Percentiles rank a stretch among this genome's conserved stretches.
Evolutionary conservation across 2,329 filamentous ascomycete genomes (phyloP).

Genomic region (Exophiala sideris): DNA sequence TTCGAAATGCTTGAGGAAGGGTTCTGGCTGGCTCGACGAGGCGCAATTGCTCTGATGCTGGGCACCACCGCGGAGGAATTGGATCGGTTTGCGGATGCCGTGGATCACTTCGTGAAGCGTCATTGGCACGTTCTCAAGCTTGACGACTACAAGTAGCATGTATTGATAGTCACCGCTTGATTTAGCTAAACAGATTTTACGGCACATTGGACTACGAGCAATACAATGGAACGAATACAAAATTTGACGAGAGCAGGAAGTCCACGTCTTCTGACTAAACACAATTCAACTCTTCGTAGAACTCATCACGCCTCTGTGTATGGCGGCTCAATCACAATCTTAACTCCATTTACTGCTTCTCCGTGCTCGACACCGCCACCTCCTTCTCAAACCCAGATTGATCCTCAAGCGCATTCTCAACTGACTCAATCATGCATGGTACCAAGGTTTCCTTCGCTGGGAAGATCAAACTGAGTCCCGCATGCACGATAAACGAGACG

Average conservation of each 20-base stretch:
- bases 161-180: no score
- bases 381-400: neutral
- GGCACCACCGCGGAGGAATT: conserved; percentile 25
- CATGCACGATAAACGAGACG: conserved; percentile 55
- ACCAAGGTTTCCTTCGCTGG: conserved; percentile 14
- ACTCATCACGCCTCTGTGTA: no score
- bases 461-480: conserved; percentile 35
- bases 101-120: conserved; percentile 6
- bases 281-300: no score
- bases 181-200: no score
- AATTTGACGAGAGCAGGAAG: no score
- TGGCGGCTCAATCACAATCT: no score
- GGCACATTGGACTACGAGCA: no score
- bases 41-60: conserved; percentile 32
- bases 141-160: no score
- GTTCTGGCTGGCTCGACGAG: conserved; percentile 30
- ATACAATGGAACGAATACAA: no score
- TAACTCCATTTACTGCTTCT: neutral
- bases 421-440: conserved; percentile 5
- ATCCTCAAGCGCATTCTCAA: neutral
- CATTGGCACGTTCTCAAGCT: neutral
- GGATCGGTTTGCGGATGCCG: conserved; percentile 12
- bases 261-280: no score
- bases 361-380: neutral
- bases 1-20: conserved; percentile 30